Base-by-base conservation (phyloP, 1,284 basidiomycete species). In the Ustilago loliicola region DNA sequence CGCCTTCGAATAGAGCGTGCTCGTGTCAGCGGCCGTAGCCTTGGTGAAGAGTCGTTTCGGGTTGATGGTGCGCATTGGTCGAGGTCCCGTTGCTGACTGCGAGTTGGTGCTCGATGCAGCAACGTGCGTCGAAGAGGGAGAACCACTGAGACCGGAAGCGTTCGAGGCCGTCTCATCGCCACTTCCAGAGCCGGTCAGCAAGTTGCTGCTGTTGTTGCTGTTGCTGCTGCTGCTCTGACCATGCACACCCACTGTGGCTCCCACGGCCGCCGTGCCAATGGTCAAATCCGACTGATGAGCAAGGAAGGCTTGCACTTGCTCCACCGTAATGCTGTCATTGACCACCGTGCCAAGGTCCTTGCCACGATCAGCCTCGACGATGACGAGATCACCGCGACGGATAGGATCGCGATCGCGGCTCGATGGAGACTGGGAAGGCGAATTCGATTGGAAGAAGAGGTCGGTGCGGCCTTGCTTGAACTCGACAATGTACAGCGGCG, bases 11-110 rank as follows among this genome's bases (percentile, higher is more conserved):
- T 62, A 68, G 17, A 84, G 73, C 45, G 81, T 66, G 56, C 72
- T 79, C 38, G 77, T 91, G 88, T 99, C 96, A 79, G 92, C 91
- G 32, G 89, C 89, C 58, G 90, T 90, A n/a, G 95, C 95, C 87
- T 95, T 96, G n/a, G 91, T 92, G 87, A 95, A 96, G 59, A 98
- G 96, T 89, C 93, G 91, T 90, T 99, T 99, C 9, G 96, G 96
- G 86, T 93, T 83, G 74, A 84, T 82, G 7, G 73, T 75, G 38
- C 82, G 79, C 50, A 78, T 72, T 34, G 77, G 77, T 21, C 80
- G 76, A 23, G 61, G 45, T 8, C 61, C 61, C 48, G 47, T 50
- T 0, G 30, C 58, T 19, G 48, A 27, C 48, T 50, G 48, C 23
- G 23, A 27, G 21, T 23, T 55, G 10, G 61, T 27, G 23, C 40